Percentiles rank a stretch among this genome's conserved stretches.
Evolutionary conservation across 352 stramenopile species (phyloP).

Genomic region (Globisporangium nagaii): DNA sequence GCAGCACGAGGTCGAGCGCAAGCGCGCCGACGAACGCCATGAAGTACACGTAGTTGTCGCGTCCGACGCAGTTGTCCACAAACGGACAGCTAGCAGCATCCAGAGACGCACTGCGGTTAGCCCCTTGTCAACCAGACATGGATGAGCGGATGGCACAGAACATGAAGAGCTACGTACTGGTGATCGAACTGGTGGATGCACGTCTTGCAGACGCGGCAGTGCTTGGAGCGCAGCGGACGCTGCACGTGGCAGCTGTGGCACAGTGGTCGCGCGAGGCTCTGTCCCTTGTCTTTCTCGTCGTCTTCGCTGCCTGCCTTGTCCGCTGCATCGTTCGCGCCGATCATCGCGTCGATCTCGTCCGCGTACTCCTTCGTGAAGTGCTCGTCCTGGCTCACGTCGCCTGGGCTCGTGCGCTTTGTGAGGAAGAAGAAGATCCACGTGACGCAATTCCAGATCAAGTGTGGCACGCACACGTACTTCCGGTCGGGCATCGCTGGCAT

Average conservation of each 20-base stretch:
- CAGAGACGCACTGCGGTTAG: constrained; percentile 19
- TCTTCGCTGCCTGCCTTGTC: too few relatives aligned
- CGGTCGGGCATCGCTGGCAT: constrained; percentile 53
- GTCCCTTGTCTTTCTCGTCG: constrained; percentile 17
- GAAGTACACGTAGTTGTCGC: constrained; percentile 95
- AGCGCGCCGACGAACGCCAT: constrained; percentile 54
- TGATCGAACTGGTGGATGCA: constrained; percentile 98
- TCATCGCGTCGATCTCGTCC: constrained; percentile 44
- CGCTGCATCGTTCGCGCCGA: constrained; percentile 22
- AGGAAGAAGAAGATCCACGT: constrained; percentile 67
- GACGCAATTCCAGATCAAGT: constrained; percentile 51
- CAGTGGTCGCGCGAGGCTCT: constrained; percentile 54
- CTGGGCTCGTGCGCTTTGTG: constrained; percentile 52
- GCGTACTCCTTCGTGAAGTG: constrained; percentile 45
- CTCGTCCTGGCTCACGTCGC: constrained; percentile 33
- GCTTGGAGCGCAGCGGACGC: constrained; percentile 68
- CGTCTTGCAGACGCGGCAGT: constrained; percentile 89
- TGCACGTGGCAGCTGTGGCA: constrained; percentile 84
- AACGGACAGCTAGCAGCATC: constrained; percentile 84
- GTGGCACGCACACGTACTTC: constrained; percentile 48
- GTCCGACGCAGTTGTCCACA: constrained; percentile 98
- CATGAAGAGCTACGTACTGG: constrained; percentile 65
- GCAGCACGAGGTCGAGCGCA: constrained; percentile 31
- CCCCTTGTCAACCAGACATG: constrained; percentile 59
- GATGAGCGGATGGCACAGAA: background rate